phyloP scores from a whole-genome alignment of 352 stramenopile species.

The Phytophthora pinifolia region DNA sequence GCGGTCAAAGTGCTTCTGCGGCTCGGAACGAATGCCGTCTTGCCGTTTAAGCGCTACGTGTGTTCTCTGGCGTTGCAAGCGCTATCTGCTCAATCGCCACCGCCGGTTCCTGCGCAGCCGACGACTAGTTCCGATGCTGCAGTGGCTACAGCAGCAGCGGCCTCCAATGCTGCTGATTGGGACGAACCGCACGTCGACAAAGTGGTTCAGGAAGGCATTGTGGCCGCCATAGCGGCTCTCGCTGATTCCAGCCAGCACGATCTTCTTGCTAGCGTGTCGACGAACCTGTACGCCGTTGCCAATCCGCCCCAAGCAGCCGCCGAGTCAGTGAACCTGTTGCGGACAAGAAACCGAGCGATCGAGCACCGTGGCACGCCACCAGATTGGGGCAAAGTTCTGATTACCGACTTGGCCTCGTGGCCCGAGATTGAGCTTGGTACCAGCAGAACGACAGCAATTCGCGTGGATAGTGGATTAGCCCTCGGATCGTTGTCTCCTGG shows the following conservation, averaged over 20 bases:
- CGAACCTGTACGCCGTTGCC: slow-evolving; percentile 24
- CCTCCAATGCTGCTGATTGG: slow-evolving; percentile 17
- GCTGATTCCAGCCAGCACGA: slow-evolving; percentile 66
- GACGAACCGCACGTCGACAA: slow-evolving; percentile 54
- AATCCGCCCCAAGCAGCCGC: slow-evolving; percentile 3
- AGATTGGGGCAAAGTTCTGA: slow-evolving; percentile 60
- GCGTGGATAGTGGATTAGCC: slow-evolving; percentile 18
- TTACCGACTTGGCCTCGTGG: slow-evolving; percentile 51
- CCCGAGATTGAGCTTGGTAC: slow-evolving; percentile 39
- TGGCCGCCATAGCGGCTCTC: slow-evolving; percentile 57
- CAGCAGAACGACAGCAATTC: slow-evolving; percentile 18
- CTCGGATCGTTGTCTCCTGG: slow-evolving; percentile 16
- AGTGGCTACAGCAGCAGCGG: slow-evolving; percentile 6
- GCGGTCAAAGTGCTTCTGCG: slow-evolving; percentile 71
- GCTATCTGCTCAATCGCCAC: slow-evolving; percentile 47
- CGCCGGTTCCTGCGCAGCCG: slow-evolving; percentile 7
- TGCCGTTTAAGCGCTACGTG: slow-evolving; percentile 62
- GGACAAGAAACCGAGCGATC: slow-evolving; percentile 38
- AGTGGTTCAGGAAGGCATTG: slow-evolving; percentile 72
- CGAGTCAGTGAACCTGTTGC: slow-evolving; percentile 24
- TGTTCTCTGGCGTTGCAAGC: slow-evolving; percentile 62
- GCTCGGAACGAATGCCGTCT: slow-evolving; percentile 42
- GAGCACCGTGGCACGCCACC: slow-evolving; percentile 47
- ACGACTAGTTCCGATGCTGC: slow-evolving; percentile 21
- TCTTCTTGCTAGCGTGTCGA: slow-evolving; percentile 39